Percentiles rank a stretch among this genome's conserved stretches.
Evolutionary conservation across 2,329 filamentous ascomycete species (phyloP).

Genomic region (Penicillium sp.): DNA sequence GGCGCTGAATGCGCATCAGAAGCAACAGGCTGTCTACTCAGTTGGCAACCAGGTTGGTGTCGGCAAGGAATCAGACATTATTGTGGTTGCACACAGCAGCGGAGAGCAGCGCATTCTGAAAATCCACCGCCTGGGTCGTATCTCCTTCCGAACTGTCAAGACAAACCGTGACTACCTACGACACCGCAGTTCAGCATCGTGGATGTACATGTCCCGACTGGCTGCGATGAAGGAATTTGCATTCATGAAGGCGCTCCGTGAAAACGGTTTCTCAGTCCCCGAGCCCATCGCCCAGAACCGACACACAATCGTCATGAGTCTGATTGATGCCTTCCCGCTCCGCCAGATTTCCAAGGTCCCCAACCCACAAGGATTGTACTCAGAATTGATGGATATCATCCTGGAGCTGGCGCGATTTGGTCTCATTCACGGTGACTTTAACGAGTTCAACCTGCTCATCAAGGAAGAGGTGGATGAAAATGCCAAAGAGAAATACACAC

Average conservation of each 20-base stretch:
- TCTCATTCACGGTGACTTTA: slow-evolving; percentile 96
- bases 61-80: slow-evolving; percentile 96
- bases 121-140: slow-evolving; percentile 91
- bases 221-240: slow-evolving; percentile 92
- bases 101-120: slow-evolving; percentile 83
- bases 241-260: slow-evolving; percentile 83
- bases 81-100: slow-evolving; percentile 79
- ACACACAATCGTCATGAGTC: slow-evolving; percentile 94
- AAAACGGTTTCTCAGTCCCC: slow-evolving; percentile 86
- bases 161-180: slow-evolving; percentile 93
- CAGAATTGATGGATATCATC: slow-evolving; percentile 85
- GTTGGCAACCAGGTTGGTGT: slow-evolving; percentile 94
- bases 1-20: slow-evolving; percentile 86
- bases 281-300: slow-evolving; percentile 84
- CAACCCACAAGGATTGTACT: slow-evolving; percentile 81
- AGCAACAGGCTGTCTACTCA: slow-evolving; percentile 78
- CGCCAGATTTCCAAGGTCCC: slow-evolving; percentile 83
- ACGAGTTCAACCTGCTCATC: slow-evolving; percentile 97
- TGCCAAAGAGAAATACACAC: slow-evolving; percentile 39
- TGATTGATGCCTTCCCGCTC: slow-evolving; percentile 89
- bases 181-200: slow-evolving; percentile 75
- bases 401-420: slow-evolving; percentile 80
- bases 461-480: slow-evolving; percentile 62
- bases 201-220: slow-evolving; percentile 96
- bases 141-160: slow-evolving; percentile 96